These are phyloP conservation scores for Botrytis cinerea DNA, from an alignment of 2,329 filamentous ascomycete species.

Conservation along the genomic window DNA sequence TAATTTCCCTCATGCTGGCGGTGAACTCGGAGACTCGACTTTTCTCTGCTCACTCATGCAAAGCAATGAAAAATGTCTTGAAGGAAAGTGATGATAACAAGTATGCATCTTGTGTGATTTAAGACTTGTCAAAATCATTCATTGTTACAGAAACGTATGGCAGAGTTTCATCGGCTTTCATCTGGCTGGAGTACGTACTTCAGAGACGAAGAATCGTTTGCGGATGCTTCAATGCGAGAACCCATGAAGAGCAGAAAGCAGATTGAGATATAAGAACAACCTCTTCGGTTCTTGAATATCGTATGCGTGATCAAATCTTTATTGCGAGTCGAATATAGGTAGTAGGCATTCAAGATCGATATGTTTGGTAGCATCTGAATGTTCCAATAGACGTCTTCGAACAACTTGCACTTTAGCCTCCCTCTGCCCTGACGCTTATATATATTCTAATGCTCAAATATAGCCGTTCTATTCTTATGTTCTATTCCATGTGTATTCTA, in stretches of 20 bases:
- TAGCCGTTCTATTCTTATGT: background rate
- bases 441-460: background rate
- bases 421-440: background rate
- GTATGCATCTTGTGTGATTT: background rate
- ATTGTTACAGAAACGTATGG: background rate
- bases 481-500: background rate
- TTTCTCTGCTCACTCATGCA: slow-evolving; percentile 17
- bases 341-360: background rate
- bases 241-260: background rate
- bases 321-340: background rate
- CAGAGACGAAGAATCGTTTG: background rate
- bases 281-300: background rate
- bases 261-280: background rate
- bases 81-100: background rate
- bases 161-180: background rate
- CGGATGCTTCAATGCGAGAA: background rate
- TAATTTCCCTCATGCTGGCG: slow-evolving; percentile 18
- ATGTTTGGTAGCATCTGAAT: background rate
- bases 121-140: background rate
- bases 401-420: background rate
- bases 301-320: background rate
- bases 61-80: slow-evolving; percentile 17
- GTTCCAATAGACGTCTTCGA: background rate
- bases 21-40: slow-evolving; percentile 20
- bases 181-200: background rate